Conservation (phyloP, 805 yeast species). For the Kodamaea kaohsiungensis region DNA sequence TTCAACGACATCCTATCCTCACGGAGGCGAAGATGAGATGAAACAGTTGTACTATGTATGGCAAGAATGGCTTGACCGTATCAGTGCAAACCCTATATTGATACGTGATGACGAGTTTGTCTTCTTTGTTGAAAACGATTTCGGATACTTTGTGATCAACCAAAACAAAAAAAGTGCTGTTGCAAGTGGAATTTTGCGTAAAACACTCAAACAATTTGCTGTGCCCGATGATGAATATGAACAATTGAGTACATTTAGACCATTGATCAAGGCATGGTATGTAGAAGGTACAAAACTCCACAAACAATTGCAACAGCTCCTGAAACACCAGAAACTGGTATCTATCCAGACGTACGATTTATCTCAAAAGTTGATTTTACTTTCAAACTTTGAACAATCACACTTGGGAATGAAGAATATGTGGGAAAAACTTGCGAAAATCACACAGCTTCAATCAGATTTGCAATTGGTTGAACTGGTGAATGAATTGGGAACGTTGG, state of each 20-base stretch:
- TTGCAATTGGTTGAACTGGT: constrained; percentile 70
- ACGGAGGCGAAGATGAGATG: constrained; percentile 81
- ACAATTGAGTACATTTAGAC: constrained; percentile 83
- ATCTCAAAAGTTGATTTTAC: constrained; percentile 38
- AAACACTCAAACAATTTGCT: constrained; percentile 86
- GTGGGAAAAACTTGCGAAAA: constrained; percentile 78
- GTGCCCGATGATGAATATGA: constrained; percentile 88
- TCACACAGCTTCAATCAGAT: constrained; percentile 72
- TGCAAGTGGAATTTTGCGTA: constrained; percentile 85
- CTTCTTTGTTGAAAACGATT: constrained; percentile 78
- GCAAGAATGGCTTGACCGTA: constrained; percentile 85
- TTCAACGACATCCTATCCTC: constrained; percentile 73
- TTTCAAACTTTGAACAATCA: constrained; percentile 45
- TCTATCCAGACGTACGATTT: constrained; percentile 50
- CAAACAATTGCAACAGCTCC: constrained; percentile 51
- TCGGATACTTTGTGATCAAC: constrained; percentile 61
- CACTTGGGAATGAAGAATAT: constrained; percentile 71
- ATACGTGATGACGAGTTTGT: constrained; percentile 86
- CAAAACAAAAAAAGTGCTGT: constrained; percentile 54
- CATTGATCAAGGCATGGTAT: constrained; percentile 77
- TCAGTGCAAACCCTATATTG: constrained; percentile 74
- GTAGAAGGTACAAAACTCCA: constrained; percentile 56
- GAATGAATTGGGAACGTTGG: constrained; percentile 69
- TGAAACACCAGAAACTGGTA: constrained; percentile 58
- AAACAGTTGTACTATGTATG: constrained; percentile 55